These are phyloP conservation scores for Dictyostelium brefeldianum DNA, from an alignment of 78 protist genomes.

Conservation along the genomic window DNA sequence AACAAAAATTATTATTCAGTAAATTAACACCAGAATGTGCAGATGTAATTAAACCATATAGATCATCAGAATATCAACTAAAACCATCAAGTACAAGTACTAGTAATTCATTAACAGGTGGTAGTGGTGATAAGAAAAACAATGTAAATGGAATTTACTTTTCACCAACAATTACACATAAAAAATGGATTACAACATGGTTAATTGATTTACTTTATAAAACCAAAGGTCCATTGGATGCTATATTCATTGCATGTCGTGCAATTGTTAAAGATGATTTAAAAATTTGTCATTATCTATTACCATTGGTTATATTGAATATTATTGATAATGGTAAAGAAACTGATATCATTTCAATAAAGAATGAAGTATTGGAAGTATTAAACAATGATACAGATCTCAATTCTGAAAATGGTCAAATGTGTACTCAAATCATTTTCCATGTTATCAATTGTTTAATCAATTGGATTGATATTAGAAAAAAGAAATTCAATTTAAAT, in stretches of 20 bases:
- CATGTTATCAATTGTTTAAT: slow-evolving; percentile 39
- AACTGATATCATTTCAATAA: slow-evolving; percentile 27
- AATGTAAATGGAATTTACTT: neutral
- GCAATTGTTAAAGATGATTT: slow-evolving; percentile 77
- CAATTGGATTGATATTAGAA: slow-evolving; percentile 39
- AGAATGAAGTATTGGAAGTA: slow-evolving; percentile 59
- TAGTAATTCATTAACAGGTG: neutral
- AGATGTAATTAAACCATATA: slow-evolving; percentile 41
- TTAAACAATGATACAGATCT: slow-evolving; percentile 52
- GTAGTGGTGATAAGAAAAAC: neutral
- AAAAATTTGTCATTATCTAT: slow-evolving; percentile 59
- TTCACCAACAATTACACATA: slow-evolving; percentile 10
- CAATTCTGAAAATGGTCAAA: slow-evolving; percentile 61
- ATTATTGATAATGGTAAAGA: slow-evolving; percentile 36
- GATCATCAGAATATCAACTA: slow-evolving; percentile 49
- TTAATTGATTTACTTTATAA: slow-evolving; percentile 6
- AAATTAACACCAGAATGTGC: slow-evolving; percentile 30
- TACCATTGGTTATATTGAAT: slow-evolving; percentile 65
- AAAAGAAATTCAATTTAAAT: neutral
- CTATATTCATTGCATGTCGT: slow-evolving; percentile 74
- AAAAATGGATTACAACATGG: slow-evolving; percentile 67
- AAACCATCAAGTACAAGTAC: neutral
- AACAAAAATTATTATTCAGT: neutral
- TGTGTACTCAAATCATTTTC: slow-evolving; percentile 78
- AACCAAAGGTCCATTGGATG: slow-evolving; percentile 28